phyloP scores from a whole-genome alignment of 164 flowering plant genomes.

The Stephania japonica region DNA sequence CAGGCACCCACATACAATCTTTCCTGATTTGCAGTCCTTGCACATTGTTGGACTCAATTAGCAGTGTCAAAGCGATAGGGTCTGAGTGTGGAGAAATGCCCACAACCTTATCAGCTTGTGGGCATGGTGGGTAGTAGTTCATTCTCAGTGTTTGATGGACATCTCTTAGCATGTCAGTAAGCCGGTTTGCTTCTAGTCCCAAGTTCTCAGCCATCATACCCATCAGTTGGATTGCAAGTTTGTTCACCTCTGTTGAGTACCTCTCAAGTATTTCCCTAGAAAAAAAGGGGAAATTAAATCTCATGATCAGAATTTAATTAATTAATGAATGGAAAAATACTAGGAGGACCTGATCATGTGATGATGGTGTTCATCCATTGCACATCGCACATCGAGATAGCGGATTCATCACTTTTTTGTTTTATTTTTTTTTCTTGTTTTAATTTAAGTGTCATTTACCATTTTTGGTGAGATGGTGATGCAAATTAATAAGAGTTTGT shows the following conservation, averaged over 20 bases:
- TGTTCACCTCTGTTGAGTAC: not conserved
- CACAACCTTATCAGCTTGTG: conserved; percentile 3
- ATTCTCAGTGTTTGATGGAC: not conserved
- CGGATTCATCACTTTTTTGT: no score
- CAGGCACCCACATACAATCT: not conserved
- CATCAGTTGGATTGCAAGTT: not conserved
- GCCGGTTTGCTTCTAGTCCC: not conserved
- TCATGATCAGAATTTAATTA: no score
- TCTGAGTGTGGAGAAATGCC: conserved; percentile 6
- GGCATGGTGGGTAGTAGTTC: conserved; percentile 2
- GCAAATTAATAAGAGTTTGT: no score
- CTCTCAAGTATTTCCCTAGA: not conserved
- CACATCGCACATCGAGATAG: no score
- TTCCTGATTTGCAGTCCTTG: not conserved
- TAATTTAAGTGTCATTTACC: no score
- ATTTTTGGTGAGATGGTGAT: no score
- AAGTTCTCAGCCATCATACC: conserved; percentile 4
- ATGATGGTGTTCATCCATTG: no score
- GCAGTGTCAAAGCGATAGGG: not conserved
- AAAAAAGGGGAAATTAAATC: not conserved
- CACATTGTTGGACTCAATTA: not conserved
- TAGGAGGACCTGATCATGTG: no score
- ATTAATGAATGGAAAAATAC: no score
- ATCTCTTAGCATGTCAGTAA: not conserved
- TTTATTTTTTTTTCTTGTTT: no score